Evolutionary conservation across 2,329 filamentous ascomycete species (phyloP), one percentile per base, ranked within the genome.

Genomic region (Colletotrichum cereale): DNA sequence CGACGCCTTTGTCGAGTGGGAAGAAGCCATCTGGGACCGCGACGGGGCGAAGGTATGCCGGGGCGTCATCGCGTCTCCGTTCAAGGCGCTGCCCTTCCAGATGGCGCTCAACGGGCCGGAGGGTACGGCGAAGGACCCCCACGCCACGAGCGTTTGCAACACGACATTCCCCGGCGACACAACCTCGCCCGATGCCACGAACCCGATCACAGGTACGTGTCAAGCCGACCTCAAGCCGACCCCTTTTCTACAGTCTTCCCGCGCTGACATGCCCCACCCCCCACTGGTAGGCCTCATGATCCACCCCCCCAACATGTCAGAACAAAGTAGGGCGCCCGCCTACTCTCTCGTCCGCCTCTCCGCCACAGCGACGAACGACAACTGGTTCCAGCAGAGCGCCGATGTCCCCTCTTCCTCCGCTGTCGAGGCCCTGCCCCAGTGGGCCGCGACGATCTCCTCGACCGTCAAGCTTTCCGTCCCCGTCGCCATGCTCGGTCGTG

Each of bases 1-100:
- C 0, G 87, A 89, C 73, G 84, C 88, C 1, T 88, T 89, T 73
- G 79, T 90, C 18, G 84, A 85, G 62, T 90, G 87, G 82, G 88
- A 90, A 74, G 83, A 88, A 57, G 80, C 78, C 50, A 75, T 88
- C 21, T 86, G 84, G 82, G 77, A 79, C 0, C 78, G 83, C 5
- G 79, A 78, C 4, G 76, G 77, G 6, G 77, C 75, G 0, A 81
- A 79, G n/a, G 75, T 83, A 50, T 87, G 84, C 55, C 84, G 87
- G n/a, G 88, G 87, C 2, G 80, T 89, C 3, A 84, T 90, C 6
- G 84, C 85, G 1, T 88, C 87, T 0, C 88, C 88, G 0, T 83
- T 85, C 44, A 78, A 83, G 21, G 80, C 84, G 2, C 84, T 84
- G 56, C 82, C 86, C 0, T 90, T 90, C 66, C 84, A 89, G 57